Conservation (phyloP, 441 rosid species). For the Syzygium syzygioides region DNA sequence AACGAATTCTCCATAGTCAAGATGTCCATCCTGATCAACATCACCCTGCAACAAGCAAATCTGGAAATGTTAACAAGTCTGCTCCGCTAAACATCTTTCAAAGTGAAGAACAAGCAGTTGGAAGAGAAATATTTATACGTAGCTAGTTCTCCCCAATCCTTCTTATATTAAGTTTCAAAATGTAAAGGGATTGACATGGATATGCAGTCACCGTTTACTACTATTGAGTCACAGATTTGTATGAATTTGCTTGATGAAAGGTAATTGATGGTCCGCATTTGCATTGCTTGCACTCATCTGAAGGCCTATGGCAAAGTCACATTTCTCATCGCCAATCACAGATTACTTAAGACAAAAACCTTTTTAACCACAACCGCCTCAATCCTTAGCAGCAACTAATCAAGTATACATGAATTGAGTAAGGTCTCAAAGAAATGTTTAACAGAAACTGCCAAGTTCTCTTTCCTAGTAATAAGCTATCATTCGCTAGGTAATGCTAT, state of each 20-base stretch:
- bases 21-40: constrained; percentile 50
- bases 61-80: not conserved
- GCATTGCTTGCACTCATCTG: not conserved
- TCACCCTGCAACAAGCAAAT: constrained; percentile 39
- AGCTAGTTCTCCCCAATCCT: not conserved
- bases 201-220: not conserved
- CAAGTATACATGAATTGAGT: not conserved
- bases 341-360: not conserved
- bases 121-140: not conserved
- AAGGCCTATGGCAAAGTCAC: not conserved
- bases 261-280: not conserved
- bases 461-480: not conserved
- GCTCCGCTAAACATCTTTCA: not conserved
- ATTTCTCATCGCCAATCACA: not conserved
- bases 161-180: not conserved
- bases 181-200: not conserved
- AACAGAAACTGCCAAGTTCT: not conserved
- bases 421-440: not conserved
- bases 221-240: not conserved
- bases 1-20: constrained; percentile 61
- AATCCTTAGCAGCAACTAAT: not conserved
- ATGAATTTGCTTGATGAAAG: not conserved
- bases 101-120: not conserved
- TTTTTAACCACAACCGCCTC: not conserved
- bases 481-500: not conserved